A percentile compares a stretch with the other conserved stretches of the same genome.
phyloP scores from a whole-genome alignment of 2,329 filamentous ascomycete genomes.

The Cytospora chrysosperma region DNA sequence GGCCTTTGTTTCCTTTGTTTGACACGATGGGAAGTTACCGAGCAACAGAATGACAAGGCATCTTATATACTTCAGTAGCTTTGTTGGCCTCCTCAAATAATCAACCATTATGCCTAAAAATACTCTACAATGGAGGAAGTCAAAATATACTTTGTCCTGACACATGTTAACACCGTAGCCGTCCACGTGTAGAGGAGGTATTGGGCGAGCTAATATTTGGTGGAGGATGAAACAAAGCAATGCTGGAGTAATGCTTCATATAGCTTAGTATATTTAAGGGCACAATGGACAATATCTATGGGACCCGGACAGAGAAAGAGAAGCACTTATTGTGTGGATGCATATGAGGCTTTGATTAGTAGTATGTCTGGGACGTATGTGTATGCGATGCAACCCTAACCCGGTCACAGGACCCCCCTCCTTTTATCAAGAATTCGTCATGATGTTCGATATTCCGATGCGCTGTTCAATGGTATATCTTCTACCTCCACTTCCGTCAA shows the following conservation, averaged over 20 bases:
- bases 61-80: neutral
- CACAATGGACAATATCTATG: too few species aligned
- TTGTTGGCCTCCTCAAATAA: neutral
- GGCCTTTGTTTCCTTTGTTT: neutral
- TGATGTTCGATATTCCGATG: too few species aligned
- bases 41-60: neutral
- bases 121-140: neutral
- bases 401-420: neutral
- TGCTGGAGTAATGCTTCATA: too few species aligned
- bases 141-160: neutral
- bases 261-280: too few species aligned
- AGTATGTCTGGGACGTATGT: too few species aligned
- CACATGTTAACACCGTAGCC: neutral
- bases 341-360: too few species aligned
- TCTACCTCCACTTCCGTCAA: neutral
- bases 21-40: neutral
- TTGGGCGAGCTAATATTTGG: neutral
- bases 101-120: neutral
- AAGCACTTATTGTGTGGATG: too few species aligned
- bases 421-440: too few species aligned
- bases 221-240: neutral
- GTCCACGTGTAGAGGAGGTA: too few species aligned
- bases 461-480: too few species aligned
- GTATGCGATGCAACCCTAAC: neutral
- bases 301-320: too few species aligned